Percentiles rank a stretch among this genome's conserved stretches.
phyloP scores from a whole-genome alignment of 176 grass and related monocot species.

The Typha latifolia region DNA sequence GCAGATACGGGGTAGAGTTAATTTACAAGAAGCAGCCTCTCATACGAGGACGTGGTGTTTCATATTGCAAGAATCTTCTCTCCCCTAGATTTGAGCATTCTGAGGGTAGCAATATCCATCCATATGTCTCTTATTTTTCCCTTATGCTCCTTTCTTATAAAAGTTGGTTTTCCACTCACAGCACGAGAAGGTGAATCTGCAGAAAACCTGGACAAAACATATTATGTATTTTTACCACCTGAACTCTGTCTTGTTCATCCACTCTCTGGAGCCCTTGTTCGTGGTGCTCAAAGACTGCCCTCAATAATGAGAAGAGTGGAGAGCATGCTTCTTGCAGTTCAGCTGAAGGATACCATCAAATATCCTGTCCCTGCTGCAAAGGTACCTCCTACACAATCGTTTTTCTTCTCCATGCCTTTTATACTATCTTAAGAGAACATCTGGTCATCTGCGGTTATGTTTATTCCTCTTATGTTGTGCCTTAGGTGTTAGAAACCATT shows the following conservation, averaged over 20 bases:
- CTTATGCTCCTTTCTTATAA: background rate
- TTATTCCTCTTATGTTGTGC: background rate
- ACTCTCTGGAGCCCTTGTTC: conserved; percentile 75
- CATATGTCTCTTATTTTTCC: background rate
- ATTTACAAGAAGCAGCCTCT: conserved; percentile 97
- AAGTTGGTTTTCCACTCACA: conserved; percentile 12
- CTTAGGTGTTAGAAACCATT: background rate
- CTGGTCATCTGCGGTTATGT: background rate
- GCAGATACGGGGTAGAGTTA: conserved; percentile 91
- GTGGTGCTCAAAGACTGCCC: conserved; percentile 89
- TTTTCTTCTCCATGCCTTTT: background rate
- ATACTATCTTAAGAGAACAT: too few species aligned
- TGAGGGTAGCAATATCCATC: conserved; percentile 46
- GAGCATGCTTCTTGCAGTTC: conserved; percentile 97
- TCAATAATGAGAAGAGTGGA: conserved; percentile 98
- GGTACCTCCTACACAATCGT: conserved; percentile 34
- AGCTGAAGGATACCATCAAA: conserved; percentile 84
- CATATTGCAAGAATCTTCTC: conserved; percentile 99
- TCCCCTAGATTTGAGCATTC: conserved; percentile 97
- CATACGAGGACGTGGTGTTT: conserved; percentile 90
- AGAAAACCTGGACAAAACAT: conserved; percentile 93
- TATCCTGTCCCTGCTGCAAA: conserved; percentile 74
- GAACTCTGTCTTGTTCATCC: conserved; percentile 93
- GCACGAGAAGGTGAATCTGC: conserved; percentile 59
- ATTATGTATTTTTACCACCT: conserved; percentile 94